Evolutionary conservation across 768 basidiomycete species (phyloP).

Genomic region (Boletus rex-veris): DNA sequence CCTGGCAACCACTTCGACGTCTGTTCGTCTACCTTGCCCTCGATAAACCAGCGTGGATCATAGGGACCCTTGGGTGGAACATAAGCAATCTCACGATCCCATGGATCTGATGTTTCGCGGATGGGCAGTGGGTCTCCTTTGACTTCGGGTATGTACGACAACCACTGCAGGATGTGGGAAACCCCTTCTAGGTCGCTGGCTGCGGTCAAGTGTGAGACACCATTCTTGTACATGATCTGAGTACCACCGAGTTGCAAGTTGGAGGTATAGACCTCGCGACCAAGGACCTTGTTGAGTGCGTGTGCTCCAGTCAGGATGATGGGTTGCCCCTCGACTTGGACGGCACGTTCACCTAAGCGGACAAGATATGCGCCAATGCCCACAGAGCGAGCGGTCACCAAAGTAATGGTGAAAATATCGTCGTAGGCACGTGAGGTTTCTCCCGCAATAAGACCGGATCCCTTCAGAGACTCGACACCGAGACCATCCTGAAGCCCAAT

Average conservation of each 20-base stretch:
- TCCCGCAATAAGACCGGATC: constrained; percentile 97
- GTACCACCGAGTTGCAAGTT: constrained; percentile 98
- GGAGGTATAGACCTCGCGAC: constrained; percentile 97
- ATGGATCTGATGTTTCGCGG: constrained; percentile 65
- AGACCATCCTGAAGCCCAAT: constrained; percentile 97
- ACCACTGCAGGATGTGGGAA: constrained; percentile 89
- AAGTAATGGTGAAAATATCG: constrained; percentile 98
- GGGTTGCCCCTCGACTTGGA: constrained; percentile 98
- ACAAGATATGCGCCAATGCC: constrained; percentile 99
- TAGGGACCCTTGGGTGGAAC: constrained; percentile 90
- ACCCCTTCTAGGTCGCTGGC: constrained; percentile 95
- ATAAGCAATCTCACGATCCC: constrained; percentile 93
- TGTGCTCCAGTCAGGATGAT: constrained; percentile 98
- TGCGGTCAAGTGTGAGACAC: constrained; percentile 94
- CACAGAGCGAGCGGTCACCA: constrained; percentile 97
- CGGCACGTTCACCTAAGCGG: constrained; percentile 93
- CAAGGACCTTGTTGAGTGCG: constrained; percentile 97
- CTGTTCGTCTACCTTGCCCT: constrained; percentile 85
- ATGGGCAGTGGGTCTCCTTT: constrained; percentile 81
- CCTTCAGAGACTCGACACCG: constrained; percentile 93
- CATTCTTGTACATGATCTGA: constrained; percentile 99
- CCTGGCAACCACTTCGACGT: constrained; percentile 76
- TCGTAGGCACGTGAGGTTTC: constrained; percentile 98
- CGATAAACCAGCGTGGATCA: constrained; percentile 97
- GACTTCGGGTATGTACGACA: constrained; percentile 87